phyloP scores from a whole-genome alignment of 306 rosid genomes.

The Castanea mollissima region DNA sequence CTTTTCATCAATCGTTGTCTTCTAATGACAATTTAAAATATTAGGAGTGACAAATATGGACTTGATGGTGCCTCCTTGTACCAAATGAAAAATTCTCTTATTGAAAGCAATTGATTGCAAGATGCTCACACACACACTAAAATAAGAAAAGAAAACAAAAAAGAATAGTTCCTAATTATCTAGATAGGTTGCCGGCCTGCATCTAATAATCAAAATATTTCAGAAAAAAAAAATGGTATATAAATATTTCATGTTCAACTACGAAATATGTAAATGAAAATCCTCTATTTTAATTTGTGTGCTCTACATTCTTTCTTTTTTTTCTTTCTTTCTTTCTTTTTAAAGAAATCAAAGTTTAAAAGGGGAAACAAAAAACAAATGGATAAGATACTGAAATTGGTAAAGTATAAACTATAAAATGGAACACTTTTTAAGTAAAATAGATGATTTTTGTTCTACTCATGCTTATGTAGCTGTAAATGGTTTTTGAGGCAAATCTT shows the following conservation, averaged over 20 bases:
- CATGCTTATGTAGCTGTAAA: not conserved
- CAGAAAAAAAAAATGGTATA: not conserved
- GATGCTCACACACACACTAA: no score
- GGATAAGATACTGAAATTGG: no score
- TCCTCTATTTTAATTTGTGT: no score
- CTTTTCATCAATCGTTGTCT: not conserved
- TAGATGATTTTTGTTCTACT: no score
- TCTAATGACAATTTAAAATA: not conserved
- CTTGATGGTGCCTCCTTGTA: not conserved
- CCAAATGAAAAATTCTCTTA: not conserved
- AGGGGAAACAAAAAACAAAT: no score
- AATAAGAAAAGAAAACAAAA: no score
- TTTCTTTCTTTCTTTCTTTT: no score
- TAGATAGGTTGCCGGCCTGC: not conserved
- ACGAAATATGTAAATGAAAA: not conserved
- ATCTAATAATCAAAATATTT: not conserved
- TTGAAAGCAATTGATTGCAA: not conserved
- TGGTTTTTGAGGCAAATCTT: conserved; percentile 5
- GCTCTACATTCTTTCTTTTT: no score
- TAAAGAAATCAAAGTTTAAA: no score
- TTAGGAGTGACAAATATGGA: not conserved
- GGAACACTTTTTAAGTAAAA: no score
- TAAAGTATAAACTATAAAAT: no score
- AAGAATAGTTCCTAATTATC: not conserved
- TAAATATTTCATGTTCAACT: not conserved